Evolutionary conservation across 129 eudicot genomes (phyloP), one percentile per base, ranked within the genome.

Genomic region (Silybum marianum): DNA sequence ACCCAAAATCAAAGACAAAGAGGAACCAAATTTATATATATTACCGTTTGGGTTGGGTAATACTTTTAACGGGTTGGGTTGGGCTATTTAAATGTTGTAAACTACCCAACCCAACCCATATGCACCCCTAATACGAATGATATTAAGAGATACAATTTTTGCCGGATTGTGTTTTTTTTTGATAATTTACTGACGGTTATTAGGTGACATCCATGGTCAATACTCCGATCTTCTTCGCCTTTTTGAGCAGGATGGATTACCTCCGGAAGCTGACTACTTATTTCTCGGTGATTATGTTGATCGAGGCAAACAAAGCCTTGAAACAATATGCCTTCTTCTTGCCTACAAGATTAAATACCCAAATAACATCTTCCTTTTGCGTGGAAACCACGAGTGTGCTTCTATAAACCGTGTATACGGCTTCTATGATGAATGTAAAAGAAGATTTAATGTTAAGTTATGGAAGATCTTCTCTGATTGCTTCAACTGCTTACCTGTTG

Each of bases 161-260:
- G 70, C 25, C n/a, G 25, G 48, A 44, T 40, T 1, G 68, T 75
- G 36, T 7, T 48, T 21, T 7, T 48, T 21, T 40, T 44, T 75
- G 30, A 21, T 21, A 22, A 21, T 65, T 19, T 36, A 72, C 26
- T 72, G 54, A 34, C 40, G 39, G 40, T 74, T 51, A 46, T 76
- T 81, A 89, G 93, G 93, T 82, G 93, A 89, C 46, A 84, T 89
- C 22, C 93, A 89, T 73, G 93, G 93, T 76, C 93, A 89, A 79
- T 89, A 84, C 88, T 76, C 93, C 70, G 93, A 89, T 84, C 88
- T 89, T 71, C 87, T 89, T 58, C 85, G 92, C 14, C 85, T 89
- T 51, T 89, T 89, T 68, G 92, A 89, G 69, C 86, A 81, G 1
- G 92, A 88, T 24, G 90, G 87, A 74, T 82, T 86, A 12, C 92